Percentiles rank a stretch among this genome's conserved stretches.
Conservation (phyloP, 345 rosid species). For the Gossypium herbaceum region DNA sequence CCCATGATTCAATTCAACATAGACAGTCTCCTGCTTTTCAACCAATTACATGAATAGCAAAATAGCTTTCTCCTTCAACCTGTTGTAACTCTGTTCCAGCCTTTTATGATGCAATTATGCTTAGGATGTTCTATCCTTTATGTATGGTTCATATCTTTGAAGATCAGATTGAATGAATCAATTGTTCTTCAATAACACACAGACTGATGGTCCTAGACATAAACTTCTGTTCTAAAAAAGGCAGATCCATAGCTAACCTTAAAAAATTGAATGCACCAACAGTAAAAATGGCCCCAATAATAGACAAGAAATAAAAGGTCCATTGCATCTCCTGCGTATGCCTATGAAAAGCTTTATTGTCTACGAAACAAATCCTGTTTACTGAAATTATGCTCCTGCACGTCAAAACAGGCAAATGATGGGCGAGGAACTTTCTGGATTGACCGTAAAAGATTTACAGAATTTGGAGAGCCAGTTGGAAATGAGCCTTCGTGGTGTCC, state of each 20-base stretch:
- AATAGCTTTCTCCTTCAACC: neutral
- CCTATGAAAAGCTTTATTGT: constrained; percentile 7
- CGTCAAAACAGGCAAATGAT: constrained; percentile 58
- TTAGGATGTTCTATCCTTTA: neutral
- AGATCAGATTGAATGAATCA: neutral
- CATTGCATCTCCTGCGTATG: neutral
- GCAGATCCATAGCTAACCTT: neutral
- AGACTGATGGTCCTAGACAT: neutral
- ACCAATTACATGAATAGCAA: neutral
- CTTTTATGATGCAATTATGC: neutral
- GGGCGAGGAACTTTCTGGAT: constrained; percentile 73
- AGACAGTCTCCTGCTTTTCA: neutral
- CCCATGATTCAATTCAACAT: neutral
- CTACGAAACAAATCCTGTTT: neutral
- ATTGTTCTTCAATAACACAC: neutral
- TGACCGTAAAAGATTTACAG: constrained; percentile 46
- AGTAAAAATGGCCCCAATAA: constrained; percentile 1
- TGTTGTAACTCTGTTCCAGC: neutral
- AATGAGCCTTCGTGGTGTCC: constrained; percentile 49
- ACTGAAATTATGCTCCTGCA: constrained; percentile 13
- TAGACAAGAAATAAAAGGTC: neutral
- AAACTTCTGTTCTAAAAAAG: neutral
- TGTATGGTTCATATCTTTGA: neutral
- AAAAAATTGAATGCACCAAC: constrained; percentile 8
- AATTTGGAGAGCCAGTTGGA: constrained; percentile 56